phyloP scores from a whole-genome alignment of 192 early-diverging fungal species.

The Backusella circina region DNA sequence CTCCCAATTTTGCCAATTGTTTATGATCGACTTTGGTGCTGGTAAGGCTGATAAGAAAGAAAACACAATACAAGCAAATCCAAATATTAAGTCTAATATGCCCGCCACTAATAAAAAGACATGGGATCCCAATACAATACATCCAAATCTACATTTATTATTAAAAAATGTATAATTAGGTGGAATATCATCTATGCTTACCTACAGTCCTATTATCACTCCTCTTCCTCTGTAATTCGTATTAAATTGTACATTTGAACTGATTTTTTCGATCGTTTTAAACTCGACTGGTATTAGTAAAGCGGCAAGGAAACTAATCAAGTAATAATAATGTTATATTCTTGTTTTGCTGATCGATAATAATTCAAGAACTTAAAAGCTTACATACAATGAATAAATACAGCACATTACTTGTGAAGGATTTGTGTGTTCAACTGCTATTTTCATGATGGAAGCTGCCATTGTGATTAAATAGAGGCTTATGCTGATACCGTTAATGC shows the following conservation, averaged over 20 bases:
- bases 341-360: neutral
- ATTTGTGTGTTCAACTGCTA: neutral
- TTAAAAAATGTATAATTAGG: neutral
- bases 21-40: constrained; percentile 8
- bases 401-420: constrained; percentile 20
- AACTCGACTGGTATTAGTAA: constrained; percentile 43
- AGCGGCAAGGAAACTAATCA: constrained; percentile 11
- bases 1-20: constrained; percentile 35
- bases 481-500: constrained; percentile 17
- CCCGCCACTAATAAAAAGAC: constrained; percentile 47
- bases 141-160: constrained; percentile 40
- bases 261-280: constrained; percentile 35
- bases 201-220: constrained; percentile 48
- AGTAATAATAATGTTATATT: neutral
- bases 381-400: constrained; percentile 26
- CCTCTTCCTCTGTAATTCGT: constrained; percentile 54
- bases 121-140: constrained; percentile 43
- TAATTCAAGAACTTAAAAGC: no score
- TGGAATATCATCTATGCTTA: neutral
- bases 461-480: constrained; percentile 19
- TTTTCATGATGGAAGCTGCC: constrained; percentile 17
- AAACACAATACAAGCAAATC: constrained; percentile 47
- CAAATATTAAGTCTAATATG: constrained; percentile 41
- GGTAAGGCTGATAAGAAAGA: constrained; percentile 29
- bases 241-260: constrained; percentile 43